Evolutionary conservation across 1,139 yeast species (phyloP), one percentile per base, ranked within the genome.

Genomic region (Yamadazyma sp.): DNA sequence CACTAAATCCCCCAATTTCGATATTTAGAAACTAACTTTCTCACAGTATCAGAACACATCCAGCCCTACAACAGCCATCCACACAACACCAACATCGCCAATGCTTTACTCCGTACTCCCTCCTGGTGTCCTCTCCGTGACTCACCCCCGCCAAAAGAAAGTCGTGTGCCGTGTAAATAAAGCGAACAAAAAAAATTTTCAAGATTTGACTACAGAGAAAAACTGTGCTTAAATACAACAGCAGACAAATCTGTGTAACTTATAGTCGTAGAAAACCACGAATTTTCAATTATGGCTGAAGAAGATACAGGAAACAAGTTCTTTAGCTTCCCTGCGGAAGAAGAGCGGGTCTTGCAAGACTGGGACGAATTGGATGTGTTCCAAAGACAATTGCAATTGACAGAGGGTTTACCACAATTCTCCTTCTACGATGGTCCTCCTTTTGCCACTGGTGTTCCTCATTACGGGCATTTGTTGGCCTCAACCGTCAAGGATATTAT

Each of bases 361-460:
- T 92, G 99, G 99, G 79, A 84, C 41, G 94, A 89, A 47, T 76
- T 87, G 53, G 86, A 89, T 62, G 98, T 98, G 16, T 94, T 94
- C 73, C 89, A 88, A 51, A 83, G 87, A 38, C 82, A 95, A 33
- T 64, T 89, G 50, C 83, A 89, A 62, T 73, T 89, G 50, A 87
- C 95, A 37, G 76, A 91, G 61, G 98, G 79, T 44, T 79, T 83
- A 51, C 95, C 95, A 30, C 85, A 83, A 42, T 92, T 91, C 64
- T 81, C 97, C 34, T 92, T 92, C 63, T 94, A 87, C 59, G 99
- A 92, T 66, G 99, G 99, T 25, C 99, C 99, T 10, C 99, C 99
- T 51, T 92, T 92, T 65, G 99, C 99, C 43, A 92, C 98, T 4
- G 98, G 98, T 60, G 87, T 97, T 29, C 99, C 99, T 34, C 99